A percentile compares a stretch with the other conserved stretches of the same genome.
Evolutionary conservation across 768 basidiomycete genomes (phyloP).

Genomic region (Candolleomyces eurysporus): DNA sequence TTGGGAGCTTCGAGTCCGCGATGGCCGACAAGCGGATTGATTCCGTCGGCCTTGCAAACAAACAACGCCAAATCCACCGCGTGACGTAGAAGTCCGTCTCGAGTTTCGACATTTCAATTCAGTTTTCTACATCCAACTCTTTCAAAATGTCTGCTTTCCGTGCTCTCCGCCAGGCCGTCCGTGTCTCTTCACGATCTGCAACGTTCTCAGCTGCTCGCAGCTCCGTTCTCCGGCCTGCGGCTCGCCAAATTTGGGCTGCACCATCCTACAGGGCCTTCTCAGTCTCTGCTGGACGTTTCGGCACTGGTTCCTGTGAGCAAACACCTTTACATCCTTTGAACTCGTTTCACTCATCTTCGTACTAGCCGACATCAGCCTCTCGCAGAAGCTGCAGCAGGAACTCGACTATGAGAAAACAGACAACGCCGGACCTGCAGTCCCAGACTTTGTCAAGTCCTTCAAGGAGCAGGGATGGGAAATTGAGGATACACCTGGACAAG

Average conservation of each 20-base stretch:
- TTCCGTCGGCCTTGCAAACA: neutral
- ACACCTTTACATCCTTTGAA: neutral
- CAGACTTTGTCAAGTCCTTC: conserved; percentile 81
- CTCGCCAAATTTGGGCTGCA: conserved; percentile 17
- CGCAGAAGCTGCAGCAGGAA: conserved; percentile 77
- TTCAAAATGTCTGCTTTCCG: conserved; percentile 59
- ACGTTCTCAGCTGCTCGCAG: conserved; percentile 23
- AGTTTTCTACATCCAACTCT: neutral
- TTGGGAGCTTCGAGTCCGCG: too few relatives aligned
- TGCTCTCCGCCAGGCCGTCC: conserved; percentile 54
- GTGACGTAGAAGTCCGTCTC: conserved; percentile 1
- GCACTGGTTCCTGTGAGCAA: conserved; percentile 45
- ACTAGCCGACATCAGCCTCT: conserved; percentile 71
- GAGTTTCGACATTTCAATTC: neutral
- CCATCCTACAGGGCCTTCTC: conserved; percentile 39
- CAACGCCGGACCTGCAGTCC: conserved; percentile 31
- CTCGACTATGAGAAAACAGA: conserved; percentile 80
- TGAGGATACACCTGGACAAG: conserved; percentile 65
- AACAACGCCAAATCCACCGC: neutral
- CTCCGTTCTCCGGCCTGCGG: conserved; percentile 25
- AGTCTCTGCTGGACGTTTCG: conserved; percentile 39
- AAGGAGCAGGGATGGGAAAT: conserved; percentile 82
- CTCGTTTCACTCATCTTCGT: neutral
- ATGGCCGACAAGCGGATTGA: neutral
- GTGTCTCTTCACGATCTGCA: conserved; percentile 39